phyloP scores from a whole-genome alignment of 1,139 yeast species.

The Eremothecium cymbalariae region DNA sequence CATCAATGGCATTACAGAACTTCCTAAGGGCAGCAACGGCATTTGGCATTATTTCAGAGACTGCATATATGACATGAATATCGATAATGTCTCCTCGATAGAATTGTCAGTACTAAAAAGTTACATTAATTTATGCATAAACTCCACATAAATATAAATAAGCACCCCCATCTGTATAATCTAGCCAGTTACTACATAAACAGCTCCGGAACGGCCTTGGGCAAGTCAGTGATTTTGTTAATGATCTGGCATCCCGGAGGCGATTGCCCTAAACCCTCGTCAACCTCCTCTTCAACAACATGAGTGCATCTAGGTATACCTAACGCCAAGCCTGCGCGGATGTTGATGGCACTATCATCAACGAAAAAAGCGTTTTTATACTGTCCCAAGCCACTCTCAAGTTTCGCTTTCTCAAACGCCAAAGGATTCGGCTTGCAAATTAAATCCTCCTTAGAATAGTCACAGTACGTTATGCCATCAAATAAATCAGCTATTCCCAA shows the following conservation, averaged over 20 bases:
- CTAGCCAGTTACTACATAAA: constrained; percentile 26
- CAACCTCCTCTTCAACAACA: constrained; percentile 37
- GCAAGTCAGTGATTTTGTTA: constrained; percentile 41
- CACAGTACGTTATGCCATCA: constrained; percentile 91
- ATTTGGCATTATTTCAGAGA: constrained; percentile 14
- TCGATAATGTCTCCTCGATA: constrained; percentile 19
- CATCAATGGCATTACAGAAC: constrained; percentile 18
- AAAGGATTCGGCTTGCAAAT: constrained; percentile 78
- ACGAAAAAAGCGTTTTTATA: constrained; percentile 53
- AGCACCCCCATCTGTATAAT: background rate
- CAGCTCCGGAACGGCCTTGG: constrained; percentile 42
- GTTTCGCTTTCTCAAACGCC: constrained; percentile 49
- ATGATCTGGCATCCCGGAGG: constrained; percentile 40
- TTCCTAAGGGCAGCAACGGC: constrained; percentile 18
- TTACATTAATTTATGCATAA: constrained; percentile 19
- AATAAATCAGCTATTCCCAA: constrained; percentile 84
- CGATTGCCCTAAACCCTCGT: constrained; percentile 31
- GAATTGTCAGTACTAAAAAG: constrained; percentile 23
- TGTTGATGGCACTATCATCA: constrained; percentile 75
- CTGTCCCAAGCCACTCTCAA: constrained; percentile 50
- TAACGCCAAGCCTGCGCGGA: constrained; percentile 34
- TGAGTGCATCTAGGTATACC: constrained; percentile 40
- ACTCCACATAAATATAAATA: constrained; percentile 5
- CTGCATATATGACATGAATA: constrained; percentile 19
- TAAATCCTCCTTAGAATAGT: constrained; percentile 57